Percentiles rank a stretch among this genome's conserved stretches.
phyloP scores from a whole-genome alignment of 2,329 filamentous ascomycete genomes.

The Ophiostoma australiae region DNA sequence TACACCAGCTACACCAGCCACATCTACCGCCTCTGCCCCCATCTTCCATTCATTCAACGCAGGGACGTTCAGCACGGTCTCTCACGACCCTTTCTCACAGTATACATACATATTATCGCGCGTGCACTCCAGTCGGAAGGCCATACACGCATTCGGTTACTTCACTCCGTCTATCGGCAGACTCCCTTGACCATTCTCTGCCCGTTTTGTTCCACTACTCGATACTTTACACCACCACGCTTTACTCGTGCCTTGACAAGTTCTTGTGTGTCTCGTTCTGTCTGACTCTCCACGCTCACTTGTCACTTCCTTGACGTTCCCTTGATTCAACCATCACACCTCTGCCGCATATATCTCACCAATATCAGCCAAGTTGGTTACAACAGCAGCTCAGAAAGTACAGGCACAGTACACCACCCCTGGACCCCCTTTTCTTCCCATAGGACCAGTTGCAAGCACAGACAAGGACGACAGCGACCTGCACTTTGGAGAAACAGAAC shows the following conservation, averaged over 20 bases:
- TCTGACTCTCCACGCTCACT: background rate
- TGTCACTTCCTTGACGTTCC: background rate
- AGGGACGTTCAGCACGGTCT: conserved; percentile 3
- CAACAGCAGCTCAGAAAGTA: background rate
- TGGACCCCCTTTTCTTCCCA: background rate
- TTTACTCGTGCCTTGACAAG: background rate
- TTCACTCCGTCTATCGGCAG: conserved; percentile 21
- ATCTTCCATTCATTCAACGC: background rate
- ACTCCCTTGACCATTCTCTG: background rate
- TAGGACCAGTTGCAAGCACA: background rate
- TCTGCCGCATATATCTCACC: background rate
- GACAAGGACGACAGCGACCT: conserved; percentile 8
- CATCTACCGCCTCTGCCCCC: background rate
- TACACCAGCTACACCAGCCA: background rate
- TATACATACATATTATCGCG: background rate
- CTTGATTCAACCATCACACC: background rate
- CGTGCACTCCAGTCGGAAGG: background rate
- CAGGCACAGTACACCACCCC: conserved; percentile 1
- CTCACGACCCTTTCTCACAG: background rate
- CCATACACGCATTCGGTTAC: conserved; percentile 5
- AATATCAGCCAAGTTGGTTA: background rate
- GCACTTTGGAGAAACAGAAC: background rate
- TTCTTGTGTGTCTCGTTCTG: background rate
- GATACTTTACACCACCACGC: background rate
- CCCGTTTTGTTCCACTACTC: conserved; percentile 19